Evolutionary conservation across 2,329 filamentous ascomycete species (phyloP).

Genomic region (Colletotrichum sp.): DNA sequence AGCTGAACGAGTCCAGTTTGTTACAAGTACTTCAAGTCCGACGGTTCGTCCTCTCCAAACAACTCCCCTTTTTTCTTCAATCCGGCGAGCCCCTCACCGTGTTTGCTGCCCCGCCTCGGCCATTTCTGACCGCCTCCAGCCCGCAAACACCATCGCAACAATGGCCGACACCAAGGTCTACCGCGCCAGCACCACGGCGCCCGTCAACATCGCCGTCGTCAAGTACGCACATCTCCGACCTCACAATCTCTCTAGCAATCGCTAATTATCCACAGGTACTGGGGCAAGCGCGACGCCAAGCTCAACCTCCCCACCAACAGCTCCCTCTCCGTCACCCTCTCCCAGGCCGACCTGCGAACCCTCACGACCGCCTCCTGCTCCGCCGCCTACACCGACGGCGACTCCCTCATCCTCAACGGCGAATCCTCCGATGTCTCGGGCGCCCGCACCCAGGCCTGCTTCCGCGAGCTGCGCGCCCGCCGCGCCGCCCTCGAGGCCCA

Average conservation of each 20-base stretch:
- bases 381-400: conserved; percentile 64
- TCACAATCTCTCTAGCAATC: no score
- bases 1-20: background rate
- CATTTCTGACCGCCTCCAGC: conserved; percentile 23
- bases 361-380: conserved; percentile 96
- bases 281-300: conserved; percentile 94
- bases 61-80: background rate
- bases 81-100: background rate
- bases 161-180: conserved; percentile 69
- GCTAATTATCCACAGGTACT: conserved; percentile 61
- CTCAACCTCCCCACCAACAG: conserved; percentile 98
- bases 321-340: conserved; percentile 95
- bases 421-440: conserved; percentile 83
- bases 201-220: conserved; percentile 97
- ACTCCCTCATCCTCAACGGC: conserved; percentile 86
- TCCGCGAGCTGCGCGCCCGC: conserved; percentile 81
- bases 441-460: conserved; percentile 91
- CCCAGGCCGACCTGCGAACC: conserved; percentile 90
- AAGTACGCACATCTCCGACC: conserved; percentile 63
- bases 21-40: background rate
- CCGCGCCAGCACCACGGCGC: conserved; percentile 93
- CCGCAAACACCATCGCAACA: conserved; percentile 14
- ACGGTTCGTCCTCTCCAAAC: background rate
- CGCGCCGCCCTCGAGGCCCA: conserved; percentile 76
- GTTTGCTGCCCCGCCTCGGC: background rate